Evolutionary conservation across 352 stramenopile species (phyloP).

Genomic region (Phytophthora pinifolia): DNA sequence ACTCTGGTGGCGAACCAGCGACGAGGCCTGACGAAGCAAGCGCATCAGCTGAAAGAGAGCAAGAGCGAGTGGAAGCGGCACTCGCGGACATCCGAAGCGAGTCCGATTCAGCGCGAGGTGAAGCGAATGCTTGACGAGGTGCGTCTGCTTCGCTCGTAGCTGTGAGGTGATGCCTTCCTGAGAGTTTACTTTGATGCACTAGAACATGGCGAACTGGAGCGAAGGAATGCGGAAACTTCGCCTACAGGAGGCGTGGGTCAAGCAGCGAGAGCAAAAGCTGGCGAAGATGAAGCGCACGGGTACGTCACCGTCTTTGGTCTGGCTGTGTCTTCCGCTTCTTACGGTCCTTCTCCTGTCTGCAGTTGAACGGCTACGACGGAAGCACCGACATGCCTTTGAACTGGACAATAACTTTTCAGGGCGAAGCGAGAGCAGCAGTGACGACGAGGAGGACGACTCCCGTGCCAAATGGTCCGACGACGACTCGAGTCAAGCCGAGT

Average conservation of each 20-base stretch:
- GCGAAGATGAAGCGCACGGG: conserved; percentile 36
- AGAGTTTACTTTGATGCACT: neutral
- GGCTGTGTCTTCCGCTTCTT: neutral
- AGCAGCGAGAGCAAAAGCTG: conserved; percentile 49
- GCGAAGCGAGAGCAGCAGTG: conserved; percentile 14
- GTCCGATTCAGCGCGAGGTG: conserved; percentile 54
- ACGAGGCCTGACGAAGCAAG: conserved; percentile 50
- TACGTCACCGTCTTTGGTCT: neutral
- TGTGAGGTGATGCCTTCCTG: neutral
- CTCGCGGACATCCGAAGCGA: conserved; percentile 17
- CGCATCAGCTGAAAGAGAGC: conserved; percentile 51
- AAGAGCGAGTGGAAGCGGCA: conserved; percentile 54
- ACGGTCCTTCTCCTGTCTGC: conserved; percentile 1
- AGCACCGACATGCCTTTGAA: neutral
- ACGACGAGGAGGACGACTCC: conserved; percentile 9
- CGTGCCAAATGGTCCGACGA: conserved; percentile 16
- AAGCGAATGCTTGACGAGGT: conserved; percentile 69
- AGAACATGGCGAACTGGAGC: conserved; percentile 52
- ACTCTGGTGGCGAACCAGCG: conserved; percentile 46
- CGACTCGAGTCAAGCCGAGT: conserved; percentile 26
- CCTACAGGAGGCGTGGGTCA: conserved; percentile 52
- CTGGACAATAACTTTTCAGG: conserved; percentile 17
- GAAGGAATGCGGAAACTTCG: conserved; percentile 46
- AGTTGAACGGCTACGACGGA: conserved; percentile 14
- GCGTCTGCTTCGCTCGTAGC: neutral